These are phyloP conservation scores for Gossypium gossypioides DNA, from an alignment of 441 rosid species.

Conservation along the genomic window DNA sequence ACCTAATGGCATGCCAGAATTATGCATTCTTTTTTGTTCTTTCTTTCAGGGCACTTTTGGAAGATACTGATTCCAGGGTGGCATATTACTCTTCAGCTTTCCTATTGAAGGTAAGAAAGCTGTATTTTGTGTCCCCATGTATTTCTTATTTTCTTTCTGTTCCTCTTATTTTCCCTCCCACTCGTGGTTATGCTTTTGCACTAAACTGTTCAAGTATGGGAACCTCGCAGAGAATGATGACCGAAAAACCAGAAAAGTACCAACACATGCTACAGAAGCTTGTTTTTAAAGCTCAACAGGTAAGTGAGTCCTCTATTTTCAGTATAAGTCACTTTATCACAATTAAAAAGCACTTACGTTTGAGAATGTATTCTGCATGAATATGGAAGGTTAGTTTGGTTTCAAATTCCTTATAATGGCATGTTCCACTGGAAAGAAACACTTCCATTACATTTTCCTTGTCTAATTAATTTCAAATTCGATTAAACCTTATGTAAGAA, in stretches of 20 bases:
- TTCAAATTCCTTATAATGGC: not conserved
- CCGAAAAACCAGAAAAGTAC: slow-evolving; percentile 86
- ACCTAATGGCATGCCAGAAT: not conserved
- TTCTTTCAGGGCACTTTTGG: slow-evolving; percentile 70
- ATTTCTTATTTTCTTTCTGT: not conserved
- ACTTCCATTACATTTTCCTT: not conserved
- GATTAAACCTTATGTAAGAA: not conserved
- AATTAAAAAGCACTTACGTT: not conserved
- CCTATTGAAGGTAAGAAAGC: slow-evolving; percentile 76
- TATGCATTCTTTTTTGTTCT: slow-evolving; percentile 1
- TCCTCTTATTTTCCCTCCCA: not conserved
- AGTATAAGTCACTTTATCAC: not conserved
- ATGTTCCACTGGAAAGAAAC: not conserved
- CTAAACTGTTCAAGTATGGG: slow-evolving; percentile 17
- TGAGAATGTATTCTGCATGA: not conserved
- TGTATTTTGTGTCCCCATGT: not conserved
- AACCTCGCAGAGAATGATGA: slow-evolving; percentile 89
- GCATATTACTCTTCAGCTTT: slow-evolving; percentile 97
- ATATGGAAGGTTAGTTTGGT: not conserved
- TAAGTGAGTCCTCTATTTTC: slow-evolving; percentile 16
- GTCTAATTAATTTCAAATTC: not conserved
- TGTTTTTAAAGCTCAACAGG: slow-evolving; percentile 96
- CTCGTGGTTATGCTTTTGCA: slow-evolving; percentile 7
- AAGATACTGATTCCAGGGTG: slow-evolving; percentile 93
- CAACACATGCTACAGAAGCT: slow-evolving; percentile 94